Evolutionary conservation across 2,329 filamentous ascomycete species (phyloP), one percentile per base, ranked within the genome.

Genomic region (Trichoderma cornu-damae): DNA sequence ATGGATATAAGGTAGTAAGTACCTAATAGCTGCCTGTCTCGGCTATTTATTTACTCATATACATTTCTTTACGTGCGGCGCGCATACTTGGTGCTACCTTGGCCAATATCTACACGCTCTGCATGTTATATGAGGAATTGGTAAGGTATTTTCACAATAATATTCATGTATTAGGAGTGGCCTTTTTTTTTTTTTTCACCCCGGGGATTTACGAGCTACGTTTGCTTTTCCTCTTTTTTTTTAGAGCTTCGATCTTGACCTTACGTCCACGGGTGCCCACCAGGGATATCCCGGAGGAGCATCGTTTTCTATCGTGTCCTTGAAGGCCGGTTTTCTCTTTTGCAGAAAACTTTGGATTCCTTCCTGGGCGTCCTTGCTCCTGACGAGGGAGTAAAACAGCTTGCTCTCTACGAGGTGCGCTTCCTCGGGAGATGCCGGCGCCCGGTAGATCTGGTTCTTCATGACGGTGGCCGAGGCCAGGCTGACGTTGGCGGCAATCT

Each of bases 321-420:
- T 75, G 64, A 90, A 89, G 11, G 79, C 73, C 0, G 85, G 82
- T 57, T 77, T 75, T 49, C 87, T 75, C 75, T 89, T 89, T 72
- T 89, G 75, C 67, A 88, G 70, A 68, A 90, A 90, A n/a, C 84
- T 84, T 54, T 76, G 67, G 6, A 89, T 81, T 2, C 86, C 87
- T 67, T 90, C 87, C 34, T 78, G 78, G 52, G 86, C 82, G 64
- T 90, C 87, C 20, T 61, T 60, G 8, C 71, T 80, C 8, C 72
- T 73, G 69, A 85, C 84, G 58, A 87, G 59, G 62, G 85, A 82
- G 65, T 79, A 80, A 57, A 88, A 75, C n/a, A 88, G 69, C 60
- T 75, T 78, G 62, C 80, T 84, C 71, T 92, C 88, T 28, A 91
- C 72, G 61, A 90, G 69, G 73, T 90, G 87, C 55, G 87, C 82